Evolutionary conservation across 768 basidiomycete genomes (phyloP), one percentile per base, ranked within the genome.

Genomic region (Tylopilus intermedius): DNA sequence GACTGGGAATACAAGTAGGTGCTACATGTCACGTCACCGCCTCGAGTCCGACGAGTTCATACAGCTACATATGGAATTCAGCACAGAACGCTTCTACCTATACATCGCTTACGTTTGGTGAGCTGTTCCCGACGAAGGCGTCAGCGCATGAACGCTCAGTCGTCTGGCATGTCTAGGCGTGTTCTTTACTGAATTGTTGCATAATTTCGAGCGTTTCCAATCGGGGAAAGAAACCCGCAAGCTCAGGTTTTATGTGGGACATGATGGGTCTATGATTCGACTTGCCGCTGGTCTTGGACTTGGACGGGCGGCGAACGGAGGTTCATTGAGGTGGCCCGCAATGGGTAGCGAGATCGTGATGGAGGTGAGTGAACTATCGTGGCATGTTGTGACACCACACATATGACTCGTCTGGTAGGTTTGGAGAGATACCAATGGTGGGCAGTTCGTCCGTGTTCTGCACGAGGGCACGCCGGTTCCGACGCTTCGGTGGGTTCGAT

Each of bases 1-100:
- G 79, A 80, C 53, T 83, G 80, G 79, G 81, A 83, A 62, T 82
- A 83, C 54, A 78, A 71, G 52, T 84, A 68, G 65, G 54, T 52
- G 4, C 18, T 29, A 5, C 13, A 33, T 13, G 35, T 26, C 32
- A 32, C 38, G 45, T 50, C 26, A 14, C 45, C 35, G 8, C 24
- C 5, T n/a, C 3, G 5, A 0, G 4, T 42, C 42, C 59, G 46
- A 58, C 27, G 9, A 32, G 14, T 24, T 0, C 27, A 1, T 45
- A 14, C 57, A 79, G 77, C 45, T 79, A 79, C 57, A 76, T 79
- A 59, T 79, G 75, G 74, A 77, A 76, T 53, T 57, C 71, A 0
- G 78, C 78, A 4, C 66, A 72, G 51, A 75, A 76, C 47, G 67
- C 78, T 4, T 68, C 72, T 0, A 60, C 52, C 0, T 79, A 79